These are phyloP conservation scores for Xylaria acuta DNA, from an alignment of 495 filamentous ascomycete species.

Conservation along the genomic window DNA sequence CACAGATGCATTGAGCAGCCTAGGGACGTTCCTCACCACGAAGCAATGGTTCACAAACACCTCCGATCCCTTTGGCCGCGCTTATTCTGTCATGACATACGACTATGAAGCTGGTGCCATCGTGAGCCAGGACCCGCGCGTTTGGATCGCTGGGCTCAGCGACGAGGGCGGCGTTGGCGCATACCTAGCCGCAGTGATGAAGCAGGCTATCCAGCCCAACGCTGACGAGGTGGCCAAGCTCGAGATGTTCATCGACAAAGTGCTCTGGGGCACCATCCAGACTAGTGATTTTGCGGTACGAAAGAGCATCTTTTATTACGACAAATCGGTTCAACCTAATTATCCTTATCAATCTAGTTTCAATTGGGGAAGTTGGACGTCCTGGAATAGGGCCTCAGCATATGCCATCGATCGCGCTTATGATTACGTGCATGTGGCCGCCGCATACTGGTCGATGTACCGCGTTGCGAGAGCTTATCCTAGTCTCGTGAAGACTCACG, in stretches of 20 bases:
- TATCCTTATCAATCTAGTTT: conserved; percentile 47
- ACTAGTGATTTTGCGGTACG: conserved; percentile 48
- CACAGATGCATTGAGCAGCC: conserved; percentile 42
- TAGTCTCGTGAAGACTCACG: conserved; percentile 40
- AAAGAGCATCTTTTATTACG: conserved; percentile 60
- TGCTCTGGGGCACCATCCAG: conserved; percentile 53
- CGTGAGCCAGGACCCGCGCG: conserved; percentile 56
- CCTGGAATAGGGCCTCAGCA: conserved; percentile 50
- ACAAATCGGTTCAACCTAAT: conserved; percentile 43
- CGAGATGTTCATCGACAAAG: conserved; percentile 52
- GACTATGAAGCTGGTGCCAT: conserved; percentile 47
- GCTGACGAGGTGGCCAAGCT: conserved; percentile 52
- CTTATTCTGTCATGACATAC: conserved; percentile 58
- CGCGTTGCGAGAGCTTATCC: conserved; percentile 52
- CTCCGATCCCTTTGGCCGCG: conserved; percentile 55
- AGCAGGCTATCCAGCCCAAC: conserved; percentile 53
- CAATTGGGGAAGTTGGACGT: conserved; percentile 48
- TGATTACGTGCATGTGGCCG: conserved; percentile 59
- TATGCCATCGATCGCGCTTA: conserved; percentile 56
- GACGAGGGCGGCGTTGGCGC: conserved; percentile 59
- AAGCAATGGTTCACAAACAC: conserved; percentile 53
- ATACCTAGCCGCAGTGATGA: conserved; percentile 54
- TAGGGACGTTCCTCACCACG: conserved; percentile 48
- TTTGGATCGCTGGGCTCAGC: conserved; percentile 60
- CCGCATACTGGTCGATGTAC: conserved; percentile 59